These are phyloP conservation scores for Elymus sibiricus DNA, from an alignment of 176 grass and related monocot species.

Conservation along the genomic window DNA sequence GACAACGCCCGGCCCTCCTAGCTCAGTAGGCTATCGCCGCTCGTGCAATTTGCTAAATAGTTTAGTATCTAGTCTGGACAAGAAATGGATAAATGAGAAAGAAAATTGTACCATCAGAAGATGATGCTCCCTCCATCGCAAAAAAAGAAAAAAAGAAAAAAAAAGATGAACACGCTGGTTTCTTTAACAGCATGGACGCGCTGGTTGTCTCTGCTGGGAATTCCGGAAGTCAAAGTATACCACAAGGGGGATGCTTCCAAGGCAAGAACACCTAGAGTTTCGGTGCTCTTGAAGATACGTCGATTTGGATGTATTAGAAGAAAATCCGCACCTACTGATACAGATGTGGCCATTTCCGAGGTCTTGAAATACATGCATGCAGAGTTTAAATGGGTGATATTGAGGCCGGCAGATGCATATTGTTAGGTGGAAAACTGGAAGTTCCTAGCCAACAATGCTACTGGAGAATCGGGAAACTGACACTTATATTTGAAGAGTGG, in stretches of 20 bases:
- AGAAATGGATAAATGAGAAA: not conserved
- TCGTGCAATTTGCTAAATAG: not conserved
- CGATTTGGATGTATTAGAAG: not conserved
- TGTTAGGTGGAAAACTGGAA: not conserved
- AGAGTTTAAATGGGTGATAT: not conserved
- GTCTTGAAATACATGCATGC: not conserved
- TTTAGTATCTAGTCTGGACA: not conserved
- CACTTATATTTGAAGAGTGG: not conserved
- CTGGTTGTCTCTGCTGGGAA: not conserved
- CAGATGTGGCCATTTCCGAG: not conserved
- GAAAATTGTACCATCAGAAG: not conserved
- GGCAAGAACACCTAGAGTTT: conserved; percentile 34
- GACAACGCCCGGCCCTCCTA: conserved; percentile 7
- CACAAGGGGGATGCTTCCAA: conserved; percentile 26
- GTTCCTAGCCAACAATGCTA: not conserved
- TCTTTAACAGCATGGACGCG: not conserved
- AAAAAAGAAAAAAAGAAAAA: no score
- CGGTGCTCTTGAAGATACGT: conserved; percentile 2
- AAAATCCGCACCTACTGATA: not conserved
- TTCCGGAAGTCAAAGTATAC: conserved; percentile 35
- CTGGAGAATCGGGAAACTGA: not conserved
- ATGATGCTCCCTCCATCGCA: not conserved
- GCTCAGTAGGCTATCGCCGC: conserved; percentile 41
- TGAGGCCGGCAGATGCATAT: not conserved
- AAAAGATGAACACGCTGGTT: no score